A percentile compares a stretch with the other conserved stretches of the same genome.
Conservation (phyloP, 2,329 filamentous ascomycete species). For the Chalara sp. region DNA sequence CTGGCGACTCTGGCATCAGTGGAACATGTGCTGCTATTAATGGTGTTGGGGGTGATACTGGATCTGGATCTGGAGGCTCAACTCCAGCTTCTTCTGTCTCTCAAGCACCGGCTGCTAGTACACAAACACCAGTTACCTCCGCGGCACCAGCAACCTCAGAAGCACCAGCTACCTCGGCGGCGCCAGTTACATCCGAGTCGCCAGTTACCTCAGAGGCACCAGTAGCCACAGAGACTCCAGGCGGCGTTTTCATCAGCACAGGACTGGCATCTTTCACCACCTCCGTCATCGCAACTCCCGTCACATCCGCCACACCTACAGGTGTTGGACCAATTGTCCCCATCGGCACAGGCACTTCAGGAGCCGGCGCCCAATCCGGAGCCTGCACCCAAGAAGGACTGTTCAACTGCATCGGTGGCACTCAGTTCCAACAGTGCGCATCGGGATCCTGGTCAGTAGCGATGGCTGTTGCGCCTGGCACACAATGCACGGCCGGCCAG, state of each 20-base stretch:
- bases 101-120: background rate
- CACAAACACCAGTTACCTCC: background rate
- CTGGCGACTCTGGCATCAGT: constrained; percentile 8
- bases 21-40: constrained; percentile 21
- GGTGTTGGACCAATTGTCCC: background rate
- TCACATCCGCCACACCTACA: background rate
- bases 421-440: constrained; percentile 48
- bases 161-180: background rate
- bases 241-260: background rate
- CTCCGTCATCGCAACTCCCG: background rate
- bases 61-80: constrained; percentile 1
- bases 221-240: background rate
- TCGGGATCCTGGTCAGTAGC: constrained; percentile 42
- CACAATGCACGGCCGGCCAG: constrained; percentile 37
- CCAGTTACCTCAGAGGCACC: background rate
- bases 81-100: background rate
- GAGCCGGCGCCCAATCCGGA: constrained; percentile 14
- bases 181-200: background rate
- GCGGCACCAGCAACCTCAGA: background rate
- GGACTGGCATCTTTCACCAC: background rate
- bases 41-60: constrained; percentile 10
- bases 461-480: constrained; percentile 38
- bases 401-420: constrained; percentile 48
- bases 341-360: background rate
- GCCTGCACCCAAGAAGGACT: constrained; percentile 41